Evolutionary conservation across 2,329 filamentous ascomycete genomes (phyloP), one percentile per base, ranked within the genome.

Genomic region (Colletotrichum agaves): DNA sequence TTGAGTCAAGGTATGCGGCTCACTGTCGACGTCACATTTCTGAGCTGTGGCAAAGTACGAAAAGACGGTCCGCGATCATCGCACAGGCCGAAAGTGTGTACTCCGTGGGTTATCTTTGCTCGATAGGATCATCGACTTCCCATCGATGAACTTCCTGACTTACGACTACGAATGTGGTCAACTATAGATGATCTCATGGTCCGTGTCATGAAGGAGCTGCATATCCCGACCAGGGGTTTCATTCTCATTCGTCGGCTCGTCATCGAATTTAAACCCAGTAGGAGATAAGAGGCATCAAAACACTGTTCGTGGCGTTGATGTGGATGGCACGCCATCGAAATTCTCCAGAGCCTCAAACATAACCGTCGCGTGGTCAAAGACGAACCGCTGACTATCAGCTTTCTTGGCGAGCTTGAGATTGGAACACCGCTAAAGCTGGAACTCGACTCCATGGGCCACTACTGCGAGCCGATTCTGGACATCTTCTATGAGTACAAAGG

Each of bases 41-140:
- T 78, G 79, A 13, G 81, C 82, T 1, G 80, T 82, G 2, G 78
- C 81, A 0, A 78, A 75, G 0, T 82, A 84, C 52, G 77, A 82
- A 37, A 81, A 78, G 21, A 75, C 78, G 0, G 77, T 80, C 3
- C 77, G 76, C 33, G 82, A 85, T 60, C 83, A 84, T 63, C 80
- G 82, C 39, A 85, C 82, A 0, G 81, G 81, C 0, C 78, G 82
- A 5, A 82, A 81, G 46, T 84, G 82, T 67, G 74, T 75, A 0
- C 52, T 72, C 0, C 84, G 82, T 53, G 74, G 72, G 2, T 81
- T 79, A 0, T 64, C 66, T 3, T 76, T 84, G 0, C 74, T 78
- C 7, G 82, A 84, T 62, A 84, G 72, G 27, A 83, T 83, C 72
- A 76, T 84, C 72, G 83, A 83, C 62, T 84, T 84, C 79, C 79